Evolutionary conservation across 2,329 filamentous ascomycete genomes (phyloP).

Genomic region (Fusarium longipes): DNA sequence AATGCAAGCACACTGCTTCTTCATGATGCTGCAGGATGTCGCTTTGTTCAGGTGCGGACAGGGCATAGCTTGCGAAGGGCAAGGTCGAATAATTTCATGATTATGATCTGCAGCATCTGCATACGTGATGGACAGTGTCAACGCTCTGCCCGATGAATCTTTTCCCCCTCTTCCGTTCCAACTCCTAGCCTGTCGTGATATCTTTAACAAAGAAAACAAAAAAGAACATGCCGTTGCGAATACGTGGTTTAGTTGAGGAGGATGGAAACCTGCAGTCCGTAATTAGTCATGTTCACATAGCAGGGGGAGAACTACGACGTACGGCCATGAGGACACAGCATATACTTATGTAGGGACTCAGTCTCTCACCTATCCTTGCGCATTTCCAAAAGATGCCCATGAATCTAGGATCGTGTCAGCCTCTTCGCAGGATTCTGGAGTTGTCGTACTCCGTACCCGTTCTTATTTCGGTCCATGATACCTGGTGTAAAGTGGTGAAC

Average conservation of each 20-base stretch:
- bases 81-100: constrained; percentile 20
- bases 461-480: constrained; percentile 92
- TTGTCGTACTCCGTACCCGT: constrained; percentile 70
- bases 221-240: constrained; percentile 28
- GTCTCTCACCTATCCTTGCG: constrained; percentile 87
- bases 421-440: neutral
- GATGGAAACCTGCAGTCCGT: constrained; percentile 49
- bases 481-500: constrained; percentile 89
- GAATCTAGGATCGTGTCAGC: constrained; percentile 60
- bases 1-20: constrained; percentile 28
- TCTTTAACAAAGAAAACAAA: constrained; percentile 27
- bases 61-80: constrained; percentile 11
- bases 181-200: constrained; percentile 41
- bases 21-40: neutral
- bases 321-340: constrained; percentile 96
- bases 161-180: constrained; percentile 22
- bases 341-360: constrained; percentile 95
- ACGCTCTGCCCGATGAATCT: constrained; percentile 10
- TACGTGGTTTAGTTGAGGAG: constrained; percentile 51
- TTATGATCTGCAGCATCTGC: constrained; percentile 17
- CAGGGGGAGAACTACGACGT: constrained; percentile 44
- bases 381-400: constrained; percentile 96
- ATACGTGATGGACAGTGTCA: constrained; percentile 19
- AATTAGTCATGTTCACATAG: constrained; percentile 1
- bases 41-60: neutral